Percentiles rank a stretch among this genome's conserved stretches.
Evolutionary conservation across 768 basidiomycete genomes (phyloP).

Genomic region (Pholiota molesta): DNA sequence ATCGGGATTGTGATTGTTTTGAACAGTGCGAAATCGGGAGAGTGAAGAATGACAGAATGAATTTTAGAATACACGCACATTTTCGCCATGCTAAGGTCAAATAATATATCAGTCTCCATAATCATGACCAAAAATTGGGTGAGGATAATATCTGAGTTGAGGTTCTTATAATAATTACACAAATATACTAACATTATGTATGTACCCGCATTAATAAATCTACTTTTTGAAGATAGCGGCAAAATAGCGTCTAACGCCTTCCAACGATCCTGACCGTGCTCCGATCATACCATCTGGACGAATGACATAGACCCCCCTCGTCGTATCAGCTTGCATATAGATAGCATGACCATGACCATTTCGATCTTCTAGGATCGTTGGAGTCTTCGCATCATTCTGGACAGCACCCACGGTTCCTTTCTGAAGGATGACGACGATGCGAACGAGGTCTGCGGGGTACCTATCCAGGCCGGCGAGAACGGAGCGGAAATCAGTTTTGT

Average conservation of each 20-base stretch:
- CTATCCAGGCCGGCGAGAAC: neutral
- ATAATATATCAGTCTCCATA: too few species aligned
- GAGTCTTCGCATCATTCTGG: neutral
- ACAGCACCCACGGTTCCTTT: neutral
- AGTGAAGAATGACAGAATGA: too few species aligned
- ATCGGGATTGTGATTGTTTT: too few species aligned
- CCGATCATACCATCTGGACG: constrained; percentile 14
- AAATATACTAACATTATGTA: too few species aligned
- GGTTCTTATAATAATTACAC: too few species aligned
- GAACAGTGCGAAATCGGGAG: too few species aligned
- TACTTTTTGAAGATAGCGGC: neutral
- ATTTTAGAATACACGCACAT: too few species aligned
- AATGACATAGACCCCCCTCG: constrained; percentile 9
- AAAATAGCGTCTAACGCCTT: constrained; percentile 9
- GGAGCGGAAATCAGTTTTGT: neutral
- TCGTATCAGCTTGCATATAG: constrained; percentile 13
- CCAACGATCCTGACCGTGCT: constrained; percentile 2
- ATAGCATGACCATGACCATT: constrained; percentile 27
- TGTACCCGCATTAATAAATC: too few species aligned
- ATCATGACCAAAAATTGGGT: too few species aligned
- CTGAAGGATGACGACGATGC: constrained; percentile 1
- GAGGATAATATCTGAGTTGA: too few species aligned
- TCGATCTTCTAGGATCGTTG: constrained; percentile 22
- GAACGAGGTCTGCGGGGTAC: constrained; percentile 4
- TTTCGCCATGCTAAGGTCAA: too few species aligned